These are phyloP conservation scores for Linderniella brevidens DNA, from an alignment of 257 asterid species.

Conservation along the genomic window DNA sequence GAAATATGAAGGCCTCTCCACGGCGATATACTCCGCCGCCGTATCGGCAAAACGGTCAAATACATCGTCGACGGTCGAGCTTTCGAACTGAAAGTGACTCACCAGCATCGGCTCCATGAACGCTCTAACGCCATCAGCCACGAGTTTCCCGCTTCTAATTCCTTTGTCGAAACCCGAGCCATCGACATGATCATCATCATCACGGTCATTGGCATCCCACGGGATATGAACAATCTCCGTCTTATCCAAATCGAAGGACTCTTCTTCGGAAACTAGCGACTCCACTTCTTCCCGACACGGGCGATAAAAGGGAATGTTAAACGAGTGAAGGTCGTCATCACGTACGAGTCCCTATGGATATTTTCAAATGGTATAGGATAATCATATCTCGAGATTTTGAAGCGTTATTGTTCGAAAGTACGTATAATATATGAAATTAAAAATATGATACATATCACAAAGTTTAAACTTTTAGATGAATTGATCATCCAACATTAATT, in stretches of 20 bases:
- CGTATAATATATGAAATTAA: too few species aligned
- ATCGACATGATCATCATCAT: background rate
- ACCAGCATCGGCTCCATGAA: constrained; percentile 6
- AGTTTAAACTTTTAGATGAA: too few species aligned
- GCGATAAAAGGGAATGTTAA: too few species aligned
- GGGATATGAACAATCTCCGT: constrained; percentile 3
- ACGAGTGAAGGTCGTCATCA: too few species aligned
- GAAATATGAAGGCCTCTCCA: background rate
- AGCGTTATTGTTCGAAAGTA: too few species aligned
- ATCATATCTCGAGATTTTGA: too few species aligned
- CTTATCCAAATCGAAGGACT: constrained; percentile 6
- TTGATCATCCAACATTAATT: too few species aligned
- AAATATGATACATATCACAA: too few species aligned
- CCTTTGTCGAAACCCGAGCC: background rate
- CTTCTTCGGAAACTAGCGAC: constrained; percentile 6
- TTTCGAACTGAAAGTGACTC: constrained; percentile 1
- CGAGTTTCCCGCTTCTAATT: background rate
- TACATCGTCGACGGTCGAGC: background rate
- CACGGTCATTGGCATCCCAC: background rate
- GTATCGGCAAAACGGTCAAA: constrained; percentile 1
- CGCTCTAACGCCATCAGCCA: constrained; percentile 6
- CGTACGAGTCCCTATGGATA: too few species aligned
- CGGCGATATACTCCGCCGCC: constrained; percentile 4
- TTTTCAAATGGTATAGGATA: too few species aligned
- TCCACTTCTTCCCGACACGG: constrained; percentile 6